These are phyloP conservation scores for Cavenderia fasciculata DNA, from an alignment of 78 protist genomes.

Conservation along the genomic window DNA sequence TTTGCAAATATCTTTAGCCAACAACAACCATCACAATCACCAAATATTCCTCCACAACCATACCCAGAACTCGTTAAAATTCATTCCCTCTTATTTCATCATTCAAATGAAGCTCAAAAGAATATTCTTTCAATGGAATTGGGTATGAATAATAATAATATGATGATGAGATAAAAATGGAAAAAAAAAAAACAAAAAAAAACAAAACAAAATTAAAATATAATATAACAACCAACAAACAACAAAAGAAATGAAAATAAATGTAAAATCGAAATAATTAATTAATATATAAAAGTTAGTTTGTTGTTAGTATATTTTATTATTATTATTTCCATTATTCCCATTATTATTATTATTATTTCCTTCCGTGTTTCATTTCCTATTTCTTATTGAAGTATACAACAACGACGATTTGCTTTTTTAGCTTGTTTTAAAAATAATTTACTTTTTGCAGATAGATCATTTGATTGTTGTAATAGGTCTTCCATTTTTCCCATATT, in stretches of 20 bases:
- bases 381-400: constrained; percentile 60
- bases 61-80: constrained; percentile 22
- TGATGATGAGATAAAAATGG: too few species aligned
- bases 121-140: constrained; percentile 20
- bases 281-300: too few species aligned
- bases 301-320: too few species aligned
- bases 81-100: constrained; percentile 1
- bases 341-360: too few species aligned
- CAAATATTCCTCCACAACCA: too few species aligned
- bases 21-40: constrained; percentile 6
- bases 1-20: constrained; percentile 15
- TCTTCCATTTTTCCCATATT: constrained; percentile 55
- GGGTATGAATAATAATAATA: neutral
- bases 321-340: too few species aligned
- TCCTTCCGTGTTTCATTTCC: too few species aligned
- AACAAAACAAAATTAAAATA: too few species aligned
- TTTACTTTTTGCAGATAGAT: constrained; percentile 54
- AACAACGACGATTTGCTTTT: constrained; percentile 73
- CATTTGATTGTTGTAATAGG: constrained; percentile 44
- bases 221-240: too few species aligned
- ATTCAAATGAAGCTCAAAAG: constrained; percentile 52
- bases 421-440: constrained; percentile 55
- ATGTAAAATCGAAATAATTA: too few species aligned
- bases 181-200: too few species aligned
- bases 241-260: too few species aligned